Evolutionary conservation across 2,329 filamentous ascomycete species (phyloP).

Genomic region (Aspergillus felis): DNA sequence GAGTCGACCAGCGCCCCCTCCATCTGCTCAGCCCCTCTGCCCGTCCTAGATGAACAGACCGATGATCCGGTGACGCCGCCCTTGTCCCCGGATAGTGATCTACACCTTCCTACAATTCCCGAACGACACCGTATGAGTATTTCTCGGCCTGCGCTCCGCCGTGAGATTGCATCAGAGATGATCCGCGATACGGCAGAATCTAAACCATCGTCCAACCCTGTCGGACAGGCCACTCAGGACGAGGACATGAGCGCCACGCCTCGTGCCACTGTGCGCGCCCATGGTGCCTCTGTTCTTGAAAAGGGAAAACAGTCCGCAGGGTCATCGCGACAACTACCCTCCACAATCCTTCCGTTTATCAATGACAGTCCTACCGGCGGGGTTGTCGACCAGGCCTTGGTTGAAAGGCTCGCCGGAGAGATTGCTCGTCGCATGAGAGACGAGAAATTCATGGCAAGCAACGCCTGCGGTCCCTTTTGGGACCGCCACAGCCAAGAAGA

Average conservation of each 20-base stretch:
- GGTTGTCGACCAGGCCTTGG: constrained; percentile 46
- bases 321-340: constrained; percentile 25
- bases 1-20: constrained; percentile 44
- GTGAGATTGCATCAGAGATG: constrained; percentile 18
- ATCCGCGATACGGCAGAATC: constrained; percentile 20
- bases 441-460: constrained; percentile 58
- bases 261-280: constrained; percentile 23
- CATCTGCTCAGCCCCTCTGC: constrained; percentile 50
- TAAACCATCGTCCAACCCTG: constrained; percentile 23
- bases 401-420: constrained; percentile 77
- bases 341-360: constrained; percentile 33
- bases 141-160: constrained; percentile 22
- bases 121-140: constrained; percentile 31
- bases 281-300: constrained; percentile 9
- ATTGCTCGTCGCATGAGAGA: constrained; percentile 82
- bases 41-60: constrained; percentile 58
- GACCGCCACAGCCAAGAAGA: constrained; percentile 33
- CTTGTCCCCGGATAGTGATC: constrained; percentile 40
- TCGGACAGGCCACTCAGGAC: constrained; percentile 11
- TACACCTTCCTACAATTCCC: constrained; percentile 30
- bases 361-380: constrained; percentile 27
- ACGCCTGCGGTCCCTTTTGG: constrained; percentile 35
- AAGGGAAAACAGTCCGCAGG: constrained; percentile 25
- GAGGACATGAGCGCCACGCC: constrained; percentile 33
- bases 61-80: constrained; percentile 53